Conservation (phyloP, 208 protist species). For the Trypanosomatidae sp. region DNA sequence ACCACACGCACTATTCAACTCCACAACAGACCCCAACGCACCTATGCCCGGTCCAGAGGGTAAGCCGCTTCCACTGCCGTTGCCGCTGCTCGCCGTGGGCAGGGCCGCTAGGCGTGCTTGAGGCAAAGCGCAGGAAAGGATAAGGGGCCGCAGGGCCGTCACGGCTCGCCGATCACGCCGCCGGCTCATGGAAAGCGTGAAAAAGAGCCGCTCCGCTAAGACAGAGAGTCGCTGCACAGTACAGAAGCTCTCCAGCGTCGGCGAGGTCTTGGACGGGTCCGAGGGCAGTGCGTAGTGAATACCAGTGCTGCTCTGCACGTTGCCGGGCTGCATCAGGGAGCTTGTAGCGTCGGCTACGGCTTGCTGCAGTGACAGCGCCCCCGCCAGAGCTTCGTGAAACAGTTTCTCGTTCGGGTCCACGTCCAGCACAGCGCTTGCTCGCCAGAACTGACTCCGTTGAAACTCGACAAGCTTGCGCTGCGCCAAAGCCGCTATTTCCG, state of each 20-base stretch:
- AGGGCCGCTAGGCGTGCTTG: slow-evolving; percentile 9
- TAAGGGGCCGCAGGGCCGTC: slow-evolving; percentile 54
- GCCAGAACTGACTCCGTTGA: slow-evolving; percentile 78
- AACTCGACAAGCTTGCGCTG: slow-evolving; percentile 51
- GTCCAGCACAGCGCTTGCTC: slow-evolving; percentile 67
- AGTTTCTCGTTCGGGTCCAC: slow-evolving; percentile 68
- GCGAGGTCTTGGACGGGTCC: slow-evolving; percentile 62
- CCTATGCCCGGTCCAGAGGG: background rate
- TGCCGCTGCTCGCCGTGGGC: background rate
- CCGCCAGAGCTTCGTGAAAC: slow-evolving; percentile 60
- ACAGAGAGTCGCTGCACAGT: slow-evolving; percentile 55
- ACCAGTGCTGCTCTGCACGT: slow-evolving; percentile 76
- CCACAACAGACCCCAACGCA: background rate
- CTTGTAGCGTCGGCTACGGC: slow-evolving; percentile 64
- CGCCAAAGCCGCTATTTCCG: slow-evolving; percentile 20
- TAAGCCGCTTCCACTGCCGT: slow-evolving; percentile 4
- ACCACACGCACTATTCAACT: background rate
- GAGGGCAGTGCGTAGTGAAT: slow-evolving; percentile 76
- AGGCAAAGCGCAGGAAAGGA: slow-evolving; percentile 68
- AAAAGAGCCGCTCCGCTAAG: slow-evolving; percentile 61
- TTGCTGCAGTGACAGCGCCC: slow-evolving; percentile 64
- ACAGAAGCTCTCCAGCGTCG: slow-evolving; percentile 75
- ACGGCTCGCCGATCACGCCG: slow-evolving; percentile 47
- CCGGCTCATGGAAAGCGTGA: slow-evolving; percentile 72
- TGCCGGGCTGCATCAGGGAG: slow-evolving; percentile 82